These are phyloP conservation scores for Pythium apleroticum DNA, from an alignment of 352 stramenopile species.

Conservation along the genomic window DNA sequence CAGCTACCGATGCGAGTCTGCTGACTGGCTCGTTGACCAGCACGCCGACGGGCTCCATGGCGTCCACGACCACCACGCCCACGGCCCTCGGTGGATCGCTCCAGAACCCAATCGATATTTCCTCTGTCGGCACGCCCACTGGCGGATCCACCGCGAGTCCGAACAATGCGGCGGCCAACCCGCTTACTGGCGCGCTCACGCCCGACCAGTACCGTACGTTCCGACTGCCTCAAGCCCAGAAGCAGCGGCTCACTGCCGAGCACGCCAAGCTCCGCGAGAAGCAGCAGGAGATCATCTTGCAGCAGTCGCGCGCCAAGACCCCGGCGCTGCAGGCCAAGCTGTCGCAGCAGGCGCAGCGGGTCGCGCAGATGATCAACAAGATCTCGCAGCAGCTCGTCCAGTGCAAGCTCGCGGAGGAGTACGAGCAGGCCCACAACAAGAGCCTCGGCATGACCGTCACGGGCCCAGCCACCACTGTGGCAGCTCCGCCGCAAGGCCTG, in stretches of 20 bases:
- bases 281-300: constrained; percentile 76
- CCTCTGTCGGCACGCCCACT: constrained; percentile 32
- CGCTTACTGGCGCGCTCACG: constrained; percentile 42
- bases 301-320: constrained; percentile 72
- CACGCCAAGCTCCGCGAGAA: constrained; percentile 74
- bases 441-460: constrained; percentile 33
- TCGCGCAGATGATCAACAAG: constrained; percentile 87
- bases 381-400: constrained; percentile 85
- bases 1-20: constrained; percentile 21
- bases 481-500: not conserved
- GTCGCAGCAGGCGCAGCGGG: constrained; percentile 63
- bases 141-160: constrained; percentile 1
- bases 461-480: not conserved
- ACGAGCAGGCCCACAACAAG: constrained; percentile 64
- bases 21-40: constrained; percentile 12
- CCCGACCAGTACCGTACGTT: constrained; percentile 76
- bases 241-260: constrained; percentile 66
- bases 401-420: constrained; percentile 80
- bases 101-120: constrained; percentile 53
- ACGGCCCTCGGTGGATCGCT: constrained; percentile 32
- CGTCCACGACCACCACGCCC: constrained; percentile 27
- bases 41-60: constrained; percentile 3
- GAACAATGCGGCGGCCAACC: constrained; percentile 7
- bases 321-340: constrained; percentile 71
- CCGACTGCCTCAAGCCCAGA: constrained; percentile 62